Percentiles rank a stretch among this genome's conserved stretches.
Evolutionary conservation across 1,284 basidiomycete species (phyloP).

Genomic region (Cutaneotrichosporon dermatis): DNA sequence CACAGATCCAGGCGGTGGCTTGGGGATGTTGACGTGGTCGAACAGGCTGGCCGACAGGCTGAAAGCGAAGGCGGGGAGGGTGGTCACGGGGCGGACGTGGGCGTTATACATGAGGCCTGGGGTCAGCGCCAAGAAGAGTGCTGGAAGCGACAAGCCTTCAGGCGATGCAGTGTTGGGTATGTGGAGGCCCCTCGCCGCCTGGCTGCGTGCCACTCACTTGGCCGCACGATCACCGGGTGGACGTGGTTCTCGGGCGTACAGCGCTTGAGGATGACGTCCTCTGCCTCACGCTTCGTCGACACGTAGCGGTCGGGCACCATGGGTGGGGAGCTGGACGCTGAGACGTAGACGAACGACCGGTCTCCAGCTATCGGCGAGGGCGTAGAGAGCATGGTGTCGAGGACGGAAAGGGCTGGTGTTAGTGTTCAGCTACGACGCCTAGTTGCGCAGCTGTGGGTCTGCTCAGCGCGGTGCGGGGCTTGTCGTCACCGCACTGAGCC

Average conservation of each 20-base stretch:
- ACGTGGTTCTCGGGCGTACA: conserved; percentile 5
- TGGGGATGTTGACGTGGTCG: conserved; percentile 58
- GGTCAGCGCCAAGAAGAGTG: too few species aligned
- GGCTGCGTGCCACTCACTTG: conserved; percentile 33
- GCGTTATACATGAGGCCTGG: conserved; percentile 89
- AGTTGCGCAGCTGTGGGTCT: too few species aligned
- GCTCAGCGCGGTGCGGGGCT: too few species aligned
- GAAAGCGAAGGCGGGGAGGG: conserved; percentile 76
- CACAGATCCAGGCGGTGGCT: conserved; percentile 33
- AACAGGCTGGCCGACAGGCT: conserved; percentile 69
- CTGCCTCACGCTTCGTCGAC: conserved; percentile 83
- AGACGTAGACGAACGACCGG: conserved; percentile 75
- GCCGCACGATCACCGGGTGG: conserved; percentile 68
- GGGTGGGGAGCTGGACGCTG: conserved; percentile 87
- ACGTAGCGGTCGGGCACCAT: conserved; percentile 81
- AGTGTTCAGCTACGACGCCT: neutral
- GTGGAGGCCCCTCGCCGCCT: too few species aligned
- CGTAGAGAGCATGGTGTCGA: conserved; percentile 60
- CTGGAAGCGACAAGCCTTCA: too few species aligned
- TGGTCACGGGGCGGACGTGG: conserved; percentile 79
- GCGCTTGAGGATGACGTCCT: conserved; percentile 42
- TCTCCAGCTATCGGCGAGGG: conserved; percentile 15
- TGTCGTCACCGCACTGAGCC: too few species aligned
- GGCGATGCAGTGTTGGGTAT: too few species aligned
- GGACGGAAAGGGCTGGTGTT: conserved; percentile 56